These are phyloP conservation scores for Trametes versicolor DNA, from an alignment of 1,284 basidiomycete genomes.

Conservation along the genomic window DNA sequence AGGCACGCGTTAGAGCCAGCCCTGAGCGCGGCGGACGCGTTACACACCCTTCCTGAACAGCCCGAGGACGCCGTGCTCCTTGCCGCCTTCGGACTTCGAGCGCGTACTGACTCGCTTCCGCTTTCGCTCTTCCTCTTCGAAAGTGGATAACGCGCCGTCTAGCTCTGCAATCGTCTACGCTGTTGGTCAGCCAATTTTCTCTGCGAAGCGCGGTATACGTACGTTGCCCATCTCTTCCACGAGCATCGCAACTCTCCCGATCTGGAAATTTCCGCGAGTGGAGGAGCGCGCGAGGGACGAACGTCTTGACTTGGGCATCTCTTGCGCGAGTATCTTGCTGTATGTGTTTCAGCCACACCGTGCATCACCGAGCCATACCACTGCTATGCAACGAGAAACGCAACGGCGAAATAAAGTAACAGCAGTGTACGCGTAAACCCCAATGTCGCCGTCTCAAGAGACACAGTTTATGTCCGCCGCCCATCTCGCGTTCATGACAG, in stretches of 20 bases:
- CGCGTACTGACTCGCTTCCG: conserved; percentile 33
- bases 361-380: no score
- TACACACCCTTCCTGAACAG: conserved; percentile 46
- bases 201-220: conserved; percentile 41
- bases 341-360: conserved; percentile 2
- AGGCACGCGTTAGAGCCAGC: conserved; percentile 4
- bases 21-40: background rate
- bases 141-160: conserved; percentile 37
- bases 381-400: no score
- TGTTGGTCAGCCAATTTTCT: conserved; percentile 7
- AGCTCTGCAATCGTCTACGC: conserved; percentile 44
- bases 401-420: no score
- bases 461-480: no score
- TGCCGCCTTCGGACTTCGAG: conserved; percentile 37
- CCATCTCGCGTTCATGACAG: no score
- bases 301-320: conserved; percentile 54
- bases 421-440: no score
- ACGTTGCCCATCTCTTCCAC: conserved; percentile 70
- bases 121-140: conserved; percentile 38
- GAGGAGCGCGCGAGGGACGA: conserved; percentile 51
- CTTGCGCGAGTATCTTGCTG: conserved; percentile 66
- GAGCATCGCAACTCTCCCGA: conserved; percentile 58
- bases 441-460: no score
- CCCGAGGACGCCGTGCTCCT: conserved; percentile 42
- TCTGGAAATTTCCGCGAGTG: conserved; percentile 38